phyloP scores from a whole-genome alignment of 2,329 filamentous ascomycete species.

The Pseudogymnoascus verrucosus region DNA sequence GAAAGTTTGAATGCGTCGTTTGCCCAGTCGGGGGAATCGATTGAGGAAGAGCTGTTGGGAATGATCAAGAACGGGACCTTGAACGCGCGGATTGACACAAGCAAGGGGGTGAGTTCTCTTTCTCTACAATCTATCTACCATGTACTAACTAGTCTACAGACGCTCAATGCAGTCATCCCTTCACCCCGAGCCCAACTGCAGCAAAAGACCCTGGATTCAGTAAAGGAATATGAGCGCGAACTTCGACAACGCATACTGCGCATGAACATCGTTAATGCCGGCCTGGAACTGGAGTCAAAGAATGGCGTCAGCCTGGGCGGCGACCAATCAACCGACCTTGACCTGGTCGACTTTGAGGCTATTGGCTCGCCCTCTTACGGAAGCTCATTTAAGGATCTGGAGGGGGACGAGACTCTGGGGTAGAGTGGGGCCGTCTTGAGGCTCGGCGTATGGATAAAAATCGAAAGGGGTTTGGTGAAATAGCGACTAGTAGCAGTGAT shows the following conservation, averaged over 20 bases:
- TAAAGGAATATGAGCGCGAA: slow-evolving; percentile 65
- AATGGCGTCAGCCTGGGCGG: neutral
- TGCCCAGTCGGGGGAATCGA: slow-evolving; percentile 49
- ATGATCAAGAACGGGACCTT: slow-evolving; percentile 71
- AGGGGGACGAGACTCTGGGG: slow-evolving; percentile 5
- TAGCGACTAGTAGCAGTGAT: neutral
- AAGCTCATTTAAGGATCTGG: slow-evolving; percentile 3
- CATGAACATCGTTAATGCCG: slow-evolving; percentile 67
- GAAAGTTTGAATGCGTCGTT: slow-evolving; percentile 73
- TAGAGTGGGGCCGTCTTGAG: slow-evolving; percentile 5
- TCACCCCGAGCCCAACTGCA: slow-evolving; percentile 66
- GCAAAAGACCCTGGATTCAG: slow-evolving; percentile 55
- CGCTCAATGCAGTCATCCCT: slow-evolving; percentile 64
- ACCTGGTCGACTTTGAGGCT: neutral
- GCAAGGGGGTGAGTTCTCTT: slow-evolving; percentile 52
- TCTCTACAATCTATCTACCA: neutral
- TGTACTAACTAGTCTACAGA: slow-evolving; percentile 32
- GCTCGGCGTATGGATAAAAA: neutral
- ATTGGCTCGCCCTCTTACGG: slow-evolving; percentile 1
- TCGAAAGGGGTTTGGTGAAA: neutral
- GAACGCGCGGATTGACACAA: slow-evolving; percentile 74
- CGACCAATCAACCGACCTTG: slow-evolving; percentile 1
- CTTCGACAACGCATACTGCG: slow-evolving; percentile 69
- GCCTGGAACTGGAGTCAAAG: slow-evolving; percentile 55
- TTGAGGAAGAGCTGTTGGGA: slow-evolving; percentile 65